These are phyloP conservation scores for Oryza australiensis DNA, from an alignment of 176 grass and related monocot genomes.

Conservation along the genomic window DNA sequence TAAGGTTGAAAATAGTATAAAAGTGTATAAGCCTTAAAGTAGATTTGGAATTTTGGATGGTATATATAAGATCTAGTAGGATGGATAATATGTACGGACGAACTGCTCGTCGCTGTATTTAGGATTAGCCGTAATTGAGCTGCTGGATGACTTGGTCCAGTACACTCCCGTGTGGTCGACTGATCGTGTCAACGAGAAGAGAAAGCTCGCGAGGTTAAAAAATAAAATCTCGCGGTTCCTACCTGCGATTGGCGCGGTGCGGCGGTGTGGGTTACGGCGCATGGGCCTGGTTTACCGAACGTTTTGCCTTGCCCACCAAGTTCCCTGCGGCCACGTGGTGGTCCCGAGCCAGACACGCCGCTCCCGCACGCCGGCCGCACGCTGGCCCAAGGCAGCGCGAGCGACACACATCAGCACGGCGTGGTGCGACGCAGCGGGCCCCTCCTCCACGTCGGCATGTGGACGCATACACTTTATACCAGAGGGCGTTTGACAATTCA, in stretches of 20 bases:
- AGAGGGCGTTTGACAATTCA: no score
- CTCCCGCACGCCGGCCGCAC: conserved; percentile 5
- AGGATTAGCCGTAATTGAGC: not conserved
- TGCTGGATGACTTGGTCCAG: no score
- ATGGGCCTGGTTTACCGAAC: not conserved
- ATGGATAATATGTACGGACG: no score
- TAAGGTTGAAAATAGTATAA: no score
- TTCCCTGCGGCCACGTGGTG: conserved; percentile 36
- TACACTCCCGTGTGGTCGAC: not conserved
- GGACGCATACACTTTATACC: not conserved
- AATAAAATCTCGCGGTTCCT: not conserved
- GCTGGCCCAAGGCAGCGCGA: not conserved
- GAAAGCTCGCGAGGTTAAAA: not conserved
- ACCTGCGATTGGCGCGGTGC: not conserved
- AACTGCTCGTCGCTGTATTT: not conserved
- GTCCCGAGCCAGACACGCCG: conserved; percentile 30
- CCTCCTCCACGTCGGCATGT: conserved; percentile 3
- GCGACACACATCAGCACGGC: conserved; percentile 34
- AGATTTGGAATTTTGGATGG: no score
- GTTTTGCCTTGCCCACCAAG: conserved; percentile 40
- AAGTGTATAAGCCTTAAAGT: no score
- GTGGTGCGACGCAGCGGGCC: not conserved
- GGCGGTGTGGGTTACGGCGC: not conserved
- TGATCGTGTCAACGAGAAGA: not conserved
- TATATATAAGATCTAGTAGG: no score